Conservation (phyloP, 2,329 filamentous ascomycete species). For the Exserohilum rostratum region DNA sequence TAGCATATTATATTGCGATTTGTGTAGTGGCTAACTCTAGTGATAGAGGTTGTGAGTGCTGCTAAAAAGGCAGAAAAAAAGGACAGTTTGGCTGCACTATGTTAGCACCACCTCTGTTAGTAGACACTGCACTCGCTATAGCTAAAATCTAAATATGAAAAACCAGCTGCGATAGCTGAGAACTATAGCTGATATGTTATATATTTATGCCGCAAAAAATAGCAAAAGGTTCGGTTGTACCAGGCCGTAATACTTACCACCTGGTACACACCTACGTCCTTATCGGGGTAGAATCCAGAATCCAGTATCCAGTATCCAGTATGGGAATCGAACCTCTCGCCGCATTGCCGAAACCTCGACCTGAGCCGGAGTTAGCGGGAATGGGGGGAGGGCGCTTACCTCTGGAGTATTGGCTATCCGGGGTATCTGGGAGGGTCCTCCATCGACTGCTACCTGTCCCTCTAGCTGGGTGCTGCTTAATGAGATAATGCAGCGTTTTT, state of each 20-base stretch:
- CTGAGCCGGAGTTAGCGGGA: background rate
- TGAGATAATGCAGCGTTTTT: background rate
- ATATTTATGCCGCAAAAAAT: background rate
- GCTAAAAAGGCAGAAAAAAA: background rate
- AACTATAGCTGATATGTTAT: no score
- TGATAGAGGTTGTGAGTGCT: background rate
- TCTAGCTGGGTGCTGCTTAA: slow-evolving; percentile 4
- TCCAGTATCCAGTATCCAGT: no score
- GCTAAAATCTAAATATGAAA: background rate
- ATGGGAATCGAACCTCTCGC: slow-evolving; percentile 3
- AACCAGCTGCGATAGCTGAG: background rate
- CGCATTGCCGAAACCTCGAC: background rate
- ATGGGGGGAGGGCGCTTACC: background rate
- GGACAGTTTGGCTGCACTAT: background rate
- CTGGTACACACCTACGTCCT: background rate
- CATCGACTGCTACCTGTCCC: slow-evolving; percentile 1
- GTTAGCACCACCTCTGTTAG: background rate
- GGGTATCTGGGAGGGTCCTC: background rate
- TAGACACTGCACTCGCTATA: background rate
- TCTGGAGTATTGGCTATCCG: background rate
- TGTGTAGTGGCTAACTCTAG: background rate
- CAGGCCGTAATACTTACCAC: slow-evolving; percentile 1
- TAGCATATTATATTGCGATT: background rate
- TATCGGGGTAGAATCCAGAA: no score
- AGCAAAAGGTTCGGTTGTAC: background rate